These are phyloP conservation scores for Aureobasidium sp. DNA, from an alignment of 2,329 filamentous ascomycete genomes.

Conservation along the genomic window DNA sequence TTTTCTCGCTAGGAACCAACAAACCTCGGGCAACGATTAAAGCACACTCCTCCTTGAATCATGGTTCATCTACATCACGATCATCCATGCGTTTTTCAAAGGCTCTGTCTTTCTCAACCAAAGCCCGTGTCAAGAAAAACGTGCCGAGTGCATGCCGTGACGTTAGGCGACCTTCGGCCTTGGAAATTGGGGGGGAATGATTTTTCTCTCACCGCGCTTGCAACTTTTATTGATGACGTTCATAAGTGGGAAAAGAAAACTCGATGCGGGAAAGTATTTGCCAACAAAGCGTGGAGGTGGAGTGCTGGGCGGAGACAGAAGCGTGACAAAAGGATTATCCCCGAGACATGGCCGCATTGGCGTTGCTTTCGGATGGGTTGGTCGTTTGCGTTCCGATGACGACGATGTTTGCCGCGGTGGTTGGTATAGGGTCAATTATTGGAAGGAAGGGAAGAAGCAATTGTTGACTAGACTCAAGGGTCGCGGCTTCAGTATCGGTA, in stretches of 20 bases:
- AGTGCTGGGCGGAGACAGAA: not conserved
- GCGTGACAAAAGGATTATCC: not conserved
- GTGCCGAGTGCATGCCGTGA: not conserved
- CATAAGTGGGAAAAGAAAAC: too few relatives aligned
- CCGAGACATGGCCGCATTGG: not conserved
- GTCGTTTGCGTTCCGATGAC: not conserved
- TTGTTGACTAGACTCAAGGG: not conserved
- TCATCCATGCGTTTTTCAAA: not conserved
- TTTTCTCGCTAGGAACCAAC: too few relatives aligned
- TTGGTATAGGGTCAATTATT: not conserved
- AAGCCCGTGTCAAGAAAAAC: not conserved
- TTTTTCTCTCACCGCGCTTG: not conserved
- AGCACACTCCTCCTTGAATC: not conserved
- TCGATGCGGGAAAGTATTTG: not conserved
- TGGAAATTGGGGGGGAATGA: not conserved
- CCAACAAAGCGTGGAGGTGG: too few relatives aligned
- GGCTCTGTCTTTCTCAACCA: not conserved
- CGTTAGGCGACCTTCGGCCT: not conserved
- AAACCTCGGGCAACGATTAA: not conserved
- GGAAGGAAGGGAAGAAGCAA: not conserved
- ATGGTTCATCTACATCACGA: not conserved
- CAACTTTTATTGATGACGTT: too few relatives aligned
- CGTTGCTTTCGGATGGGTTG: not conserved
- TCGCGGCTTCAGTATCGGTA: not conserved
- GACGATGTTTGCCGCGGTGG: not conserved